Evolutionary conservation across 2,329 filamentous ascomycete genomes (phyloP).

Genomic region (Stachybotrys chlorohalonatus): DNA sequence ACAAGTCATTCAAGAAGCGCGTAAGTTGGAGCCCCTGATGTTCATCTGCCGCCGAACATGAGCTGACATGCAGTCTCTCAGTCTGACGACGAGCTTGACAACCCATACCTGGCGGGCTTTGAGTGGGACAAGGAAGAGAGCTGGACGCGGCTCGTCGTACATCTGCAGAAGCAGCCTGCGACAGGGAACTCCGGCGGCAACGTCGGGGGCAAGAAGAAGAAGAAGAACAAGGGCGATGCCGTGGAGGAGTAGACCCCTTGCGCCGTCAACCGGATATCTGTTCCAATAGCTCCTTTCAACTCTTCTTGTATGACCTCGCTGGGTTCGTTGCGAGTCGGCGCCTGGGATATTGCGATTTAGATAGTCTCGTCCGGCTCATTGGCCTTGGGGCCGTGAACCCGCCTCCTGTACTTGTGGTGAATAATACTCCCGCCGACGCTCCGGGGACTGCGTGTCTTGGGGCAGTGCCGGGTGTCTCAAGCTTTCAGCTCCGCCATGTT

Average conservation of each 20-base stretch:
- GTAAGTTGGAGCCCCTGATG: slow-evolving; percentile 37
- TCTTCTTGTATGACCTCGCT: slow-evolving; percentile 27
- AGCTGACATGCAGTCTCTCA: slow-evolving; percentile 23
- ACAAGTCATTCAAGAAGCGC: slow-evolving; percentile 96
- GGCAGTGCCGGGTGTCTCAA: no score
- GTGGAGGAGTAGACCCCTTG: slow-evolving; percentile 25
- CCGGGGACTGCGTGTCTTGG: no score
- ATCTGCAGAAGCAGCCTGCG: slow-evolving; percentile 65
- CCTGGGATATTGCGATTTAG: slow-evolving; percentile 33
- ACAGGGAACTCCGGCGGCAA: slow-evolving; percentile 31
- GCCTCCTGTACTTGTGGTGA: slow-evolving; percentile 4
- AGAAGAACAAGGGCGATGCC: slow-evolving; percentile 49
- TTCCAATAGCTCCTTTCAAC: slow-evolving; percentile 29
- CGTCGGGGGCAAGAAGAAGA: slow-evolving; percentile 59
- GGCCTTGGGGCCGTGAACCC: slow-evolving; percentile 14
- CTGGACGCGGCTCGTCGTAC: slow-evolving; percentile 80
- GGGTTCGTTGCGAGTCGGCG: slow-evolving; percentile 30
- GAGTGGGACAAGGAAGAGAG: slow-evolving; percentile 94
- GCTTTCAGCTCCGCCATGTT: no score
- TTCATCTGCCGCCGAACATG: neutral
- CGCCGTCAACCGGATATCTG: slow-evolving; percentile 20
- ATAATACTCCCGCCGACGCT: no score
- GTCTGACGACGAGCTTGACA: slow-evolving; percentile 85
- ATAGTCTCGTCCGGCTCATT: slow-evolving; percentile 25
- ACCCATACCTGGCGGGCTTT: slow-evolving; percentile 84